Conservation (phyloP, 2,329 filamentous ascomycete species). For the Stylonectria norvegica region DNA sequence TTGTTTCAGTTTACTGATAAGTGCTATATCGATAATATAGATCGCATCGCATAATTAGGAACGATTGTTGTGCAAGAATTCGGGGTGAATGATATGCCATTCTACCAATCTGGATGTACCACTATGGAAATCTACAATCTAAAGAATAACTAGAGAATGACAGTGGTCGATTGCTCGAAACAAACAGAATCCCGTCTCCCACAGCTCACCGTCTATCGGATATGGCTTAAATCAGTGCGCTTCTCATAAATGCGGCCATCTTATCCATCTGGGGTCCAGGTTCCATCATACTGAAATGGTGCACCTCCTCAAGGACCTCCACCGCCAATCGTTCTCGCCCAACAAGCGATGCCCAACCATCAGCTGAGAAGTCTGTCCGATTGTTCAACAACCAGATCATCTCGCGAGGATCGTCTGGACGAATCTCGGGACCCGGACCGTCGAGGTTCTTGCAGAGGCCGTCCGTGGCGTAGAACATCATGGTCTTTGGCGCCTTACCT, state of each 20-base stretch:
- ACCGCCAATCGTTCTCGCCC: slow-evolving; percentile 11
- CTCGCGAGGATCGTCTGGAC: slow-evolving; percentile 51
- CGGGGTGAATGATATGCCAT: too few relatives aligned
- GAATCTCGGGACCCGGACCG: slow-evolving; percentile 51
- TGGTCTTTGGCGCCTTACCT: slow-evolving; percentile 57
- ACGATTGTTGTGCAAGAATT: too few relatives aligned
- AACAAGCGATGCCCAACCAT: slow-evolving; percentile 23
- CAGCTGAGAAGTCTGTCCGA: slow-evolving; percentile 58
- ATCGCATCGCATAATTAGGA: too few relatives aligned
- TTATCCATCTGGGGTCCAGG: slow-evolving; percentile 16
- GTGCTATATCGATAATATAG: too few relatives aligned
- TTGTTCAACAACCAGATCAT: slow-evolving; percentile 71
- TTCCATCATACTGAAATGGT: slow-evolving; percentile 24
- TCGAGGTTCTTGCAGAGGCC: slow-evolving; percentile 68
- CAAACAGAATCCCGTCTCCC: too few relatives aligned
- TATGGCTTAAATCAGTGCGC: slow-evolving; percentile 2
- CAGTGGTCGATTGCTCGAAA: too few relatives aligned
- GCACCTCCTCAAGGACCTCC: slow-evolving; percentile 2
- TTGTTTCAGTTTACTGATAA: too few relatives aligned
- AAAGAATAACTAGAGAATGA: too few relatives aligned
- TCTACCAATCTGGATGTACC: too few relatives aligned
- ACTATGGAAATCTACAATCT: too few relatives aligned
- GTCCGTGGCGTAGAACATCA: slow-evolving; percentile 69
- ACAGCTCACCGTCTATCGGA: too few relatives aligned
- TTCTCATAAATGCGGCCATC: slow-evolving; percentile 12